phyloP scores from a whole-genome alignment of 23 red algal genomes.

The Gracilaria caudata region DNA sequence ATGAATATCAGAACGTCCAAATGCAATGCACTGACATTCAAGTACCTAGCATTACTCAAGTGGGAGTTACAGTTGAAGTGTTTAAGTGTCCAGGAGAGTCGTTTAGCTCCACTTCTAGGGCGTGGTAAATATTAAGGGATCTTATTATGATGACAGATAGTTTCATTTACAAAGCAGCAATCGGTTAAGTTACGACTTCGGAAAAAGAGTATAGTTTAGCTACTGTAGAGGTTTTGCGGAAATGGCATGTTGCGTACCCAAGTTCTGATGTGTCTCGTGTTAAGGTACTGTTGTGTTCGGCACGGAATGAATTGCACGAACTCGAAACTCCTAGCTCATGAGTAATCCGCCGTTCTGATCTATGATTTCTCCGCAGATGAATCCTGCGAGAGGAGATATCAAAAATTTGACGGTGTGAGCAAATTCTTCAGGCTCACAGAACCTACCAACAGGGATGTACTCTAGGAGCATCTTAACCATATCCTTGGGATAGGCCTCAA shows the following conservation, averaged over 20 bases:
- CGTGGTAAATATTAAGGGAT: too few species aligned
- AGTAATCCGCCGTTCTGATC: constrained; percentile 77
- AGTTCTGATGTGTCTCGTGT: background rate
- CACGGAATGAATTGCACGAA: background rate
- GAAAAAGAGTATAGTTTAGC: constrained; percentile 17
- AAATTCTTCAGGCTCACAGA: constrained; percentile 98
- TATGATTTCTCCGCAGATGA: constrained; percentile 96
- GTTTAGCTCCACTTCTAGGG: too few species aligned
- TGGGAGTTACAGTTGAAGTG: too few species aligned
- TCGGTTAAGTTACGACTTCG: constrained; percentile 39
- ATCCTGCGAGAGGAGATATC: constrained; percentile 91
- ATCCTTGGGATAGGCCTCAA: constrained; percentile 91
- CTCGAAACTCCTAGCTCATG: constrained; percentile 48
- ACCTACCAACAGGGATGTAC: constrained; percentile 95
- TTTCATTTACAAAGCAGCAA: constrained; percentile 29
- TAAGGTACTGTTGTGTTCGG: background rate
- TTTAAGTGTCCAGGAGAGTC: too few species aligned
- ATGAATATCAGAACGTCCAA: too few species aligned
- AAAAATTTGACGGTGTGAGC: constrained; percentile 93
- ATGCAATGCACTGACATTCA: too few species aligned
- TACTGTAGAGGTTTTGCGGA: background rate
- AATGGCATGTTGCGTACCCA: background rate
- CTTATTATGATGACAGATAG: background rate
- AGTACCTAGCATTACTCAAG: too few species aligned
- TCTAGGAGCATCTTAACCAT: constrained; percentile 93